Base-by-base conservation (phyloP, 2,329 filamentous ascomycete genomes). In the Aspergillus sp. region DNA sequence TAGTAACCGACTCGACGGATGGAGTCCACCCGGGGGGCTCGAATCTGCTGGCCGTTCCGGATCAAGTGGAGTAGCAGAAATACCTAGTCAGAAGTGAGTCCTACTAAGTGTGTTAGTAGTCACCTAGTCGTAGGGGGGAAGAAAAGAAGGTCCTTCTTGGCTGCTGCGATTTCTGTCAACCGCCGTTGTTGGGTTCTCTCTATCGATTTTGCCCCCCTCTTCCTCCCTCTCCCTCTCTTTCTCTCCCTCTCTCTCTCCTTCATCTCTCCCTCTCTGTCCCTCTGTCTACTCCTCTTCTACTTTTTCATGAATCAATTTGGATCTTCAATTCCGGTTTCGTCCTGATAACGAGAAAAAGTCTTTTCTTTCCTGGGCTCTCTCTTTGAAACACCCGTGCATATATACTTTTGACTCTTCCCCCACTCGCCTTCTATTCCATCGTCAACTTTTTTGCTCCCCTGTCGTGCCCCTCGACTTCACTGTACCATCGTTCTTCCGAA, bases 241-340 rank as follows among this genome's bases (percentile, higher is more conserved):
- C 38, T n/a, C 30, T 50, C 33, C 52, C 47, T 22, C 24, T 50
- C 24, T 48, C 36, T 47, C 30, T 43, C 38, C 10, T 44, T 46
- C 35, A 14, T 22, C 22, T 22, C 22, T 22, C 22, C 22, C 22
- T 30, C 19, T 41, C 33, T n/a, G n/a, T n/a, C n/a, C n/a, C n/a
- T 30, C 45, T 16, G 9, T 40, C 33, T 48, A 24, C 6, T 22
- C 32, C 13, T 16, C 36, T 30, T 41, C 22, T 24, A 32, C 30
- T 30, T n/a, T 30, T 8, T 8, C 26, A 30, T 30, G 26, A 3
- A 8, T 30, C 26, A 30, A 10, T 30, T 8, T 30, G 26, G 26
- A 30, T 30, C 26, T 8, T 30, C 26, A 30, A 30, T 30, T 30
- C 22, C 26, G 26, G 26, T 30, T 30, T 30, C 26, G 26, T 11